A percentile compares a stretch with the other conserved stretches of the same genome.
Evolutionary conservation across 768 basidiomycete genomes (phyloP).

Genomic region (Naganishia kalamii): DNA sequence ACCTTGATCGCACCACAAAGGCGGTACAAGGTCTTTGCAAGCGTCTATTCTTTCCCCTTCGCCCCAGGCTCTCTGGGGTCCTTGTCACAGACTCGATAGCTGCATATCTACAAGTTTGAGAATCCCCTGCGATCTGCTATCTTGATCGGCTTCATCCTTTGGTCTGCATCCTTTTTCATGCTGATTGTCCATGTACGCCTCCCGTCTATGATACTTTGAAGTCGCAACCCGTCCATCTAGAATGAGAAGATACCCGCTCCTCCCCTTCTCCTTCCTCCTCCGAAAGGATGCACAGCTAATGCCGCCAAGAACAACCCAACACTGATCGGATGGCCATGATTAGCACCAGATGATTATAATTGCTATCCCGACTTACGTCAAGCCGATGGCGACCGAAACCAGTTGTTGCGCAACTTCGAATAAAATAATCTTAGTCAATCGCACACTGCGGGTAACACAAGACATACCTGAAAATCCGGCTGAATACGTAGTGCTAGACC

Average conservation of each 20-base stretch:
- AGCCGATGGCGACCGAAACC: slow-evolving; percentile 65
- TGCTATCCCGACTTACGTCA: slow-evolving; percentile 39
- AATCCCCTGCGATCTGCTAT: too few relatives aligned
- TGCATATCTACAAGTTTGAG: too few relatives aligned
- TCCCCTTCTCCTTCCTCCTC: slow-evolving; percentile 47
- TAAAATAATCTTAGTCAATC: slow-evolving; percentile 10
- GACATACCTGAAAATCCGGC: slow-evolving; percentile 52
- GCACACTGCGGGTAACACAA: not conserved
- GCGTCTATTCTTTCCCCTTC: too few relatives aligned
- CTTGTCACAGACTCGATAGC: too few relatives aligned
- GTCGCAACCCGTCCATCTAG: slow-evolving; percentile 32
- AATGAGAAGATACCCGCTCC: slow-evolving; percentile 48
- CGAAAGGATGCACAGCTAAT: slow-evolving; percentile 53
- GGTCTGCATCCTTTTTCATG: too few relatives aligned
- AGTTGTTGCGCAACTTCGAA: slow-evolving; percentile 68
- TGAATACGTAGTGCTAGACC: slow-evolving; percentile 52
- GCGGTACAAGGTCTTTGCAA: too few relatives aligned
- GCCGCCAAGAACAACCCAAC: slow-evolving; percentile 70
- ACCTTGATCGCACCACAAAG: too few relatives aligned
- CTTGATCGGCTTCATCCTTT: too few relatives aligned
- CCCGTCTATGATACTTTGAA: too few relatives aligned
- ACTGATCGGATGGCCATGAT: slow-evolving; percentile 50
- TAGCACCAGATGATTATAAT: not conserved
- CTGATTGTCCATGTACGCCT: too few relatives aligned
- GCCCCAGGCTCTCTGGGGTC: too few relatives aligned